Percentiles rank a stretch among this genome's conserved stretches.
These are phyloP conservation scores for Diplocarpon rosae DNA, from an alignment of 2,329 filamentous ascomycete species.

Conservation along the genomic window DNA sequence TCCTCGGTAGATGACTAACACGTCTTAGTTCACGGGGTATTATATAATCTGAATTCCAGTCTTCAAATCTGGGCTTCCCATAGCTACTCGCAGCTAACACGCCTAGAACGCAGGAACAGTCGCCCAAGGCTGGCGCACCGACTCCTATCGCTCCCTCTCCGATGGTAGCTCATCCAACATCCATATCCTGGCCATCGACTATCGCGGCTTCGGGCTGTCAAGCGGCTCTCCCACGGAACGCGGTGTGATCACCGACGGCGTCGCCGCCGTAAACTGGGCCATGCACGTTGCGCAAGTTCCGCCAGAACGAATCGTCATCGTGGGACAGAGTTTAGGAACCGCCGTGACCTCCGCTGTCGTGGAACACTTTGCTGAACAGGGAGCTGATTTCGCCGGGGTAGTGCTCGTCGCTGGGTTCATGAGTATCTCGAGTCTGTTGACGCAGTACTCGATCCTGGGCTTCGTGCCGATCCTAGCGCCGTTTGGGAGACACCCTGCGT, in stretches of 20 bases:
- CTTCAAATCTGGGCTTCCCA: neutral
- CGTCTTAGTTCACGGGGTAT: constrained; percentile 49
- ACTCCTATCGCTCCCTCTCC: constrained; percentile 67
- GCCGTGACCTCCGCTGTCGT: constrained; percentile 67
- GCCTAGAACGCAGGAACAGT: constrained; percentile 73
- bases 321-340: constrained; percentile 84
- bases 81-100: constrained; percentile 3
- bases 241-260: constrained; percentile 70
- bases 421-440: constrained; percentile 59
- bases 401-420: constrained; percentile 74
- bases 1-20: constrained; percentile 7
- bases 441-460: constrained; percentile 68
- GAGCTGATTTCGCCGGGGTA: constrained; percentile 64
- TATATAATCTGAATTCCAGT: constrained; percentile 14
- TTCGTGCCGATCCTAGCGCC: constrained; percentile 70
- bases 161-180: constrained; percentile 56
- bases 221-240: constrained; percentile 70
- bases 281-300: constrained; percentile 53
- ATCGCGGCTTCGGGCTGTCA: constrained; percentile 76
- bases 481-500: constrained; percentile 52
- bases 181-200: constrained; percentile 82
- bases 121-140: constrained; percentile 64
- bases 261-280: constrained; percentile 63
- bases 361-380: constrained; percentile 51
- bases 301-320: constrained; percentile 61